These are phyloP conservation scores for Parastagonospora avenae DNA, from an alignment of 2,329 filamentous ascomycete species.

Conservation along the genomic window DNA sequence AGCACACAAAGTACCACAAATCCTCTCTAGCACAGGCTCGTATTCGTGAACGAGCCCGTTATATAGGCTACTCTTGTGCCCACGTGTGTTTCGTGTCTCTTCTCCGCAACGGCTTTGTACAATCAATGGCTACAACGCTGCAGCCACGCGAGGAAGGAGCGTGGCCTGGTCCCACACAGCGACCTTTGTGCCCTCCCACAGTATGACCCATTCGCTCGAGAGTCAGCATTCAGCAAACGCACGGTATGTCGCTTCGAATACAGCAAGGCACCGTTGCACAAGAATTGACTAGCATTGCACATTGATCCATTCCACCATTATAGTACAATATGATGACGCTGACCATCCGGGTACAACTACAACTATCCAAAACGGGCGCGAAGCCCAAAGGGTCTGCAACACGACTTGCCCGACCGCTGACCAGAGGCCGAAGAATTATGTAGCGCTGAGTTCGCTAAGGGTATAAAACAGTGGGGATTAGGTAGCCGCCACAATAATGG, in stretches of 20 bases:
- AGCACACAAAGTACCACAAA: background rate
- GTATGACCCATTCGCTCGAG: background rate
- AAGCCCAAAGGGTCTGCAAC: constrained; percentile 4
- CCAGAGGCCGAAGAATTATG: constrained; percentile 6
- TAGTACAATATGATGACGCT: constrained; percentile 23
- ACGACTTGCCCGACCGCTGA: constrained; percentile 1
- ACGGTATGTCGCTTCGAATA: constrained; percentile 2
- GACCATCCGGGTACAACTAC: constrained; percentile 7
- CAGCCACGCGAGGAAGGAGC: constrained; percentile 14
- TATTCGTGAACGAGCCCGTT: too few relatives aligned
- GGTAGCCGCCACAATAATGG: constrained; percentile 12
- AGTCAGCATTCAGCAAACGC: background rate
- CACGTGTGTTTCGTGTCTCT: background rate
- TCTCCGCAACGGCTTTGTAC: background rate
- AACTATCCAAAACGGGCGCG: constrained; percentile 18
- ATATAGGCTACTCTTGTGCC: too few relatives aligned
- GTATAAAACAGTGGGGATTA: constrained; percentile 21
- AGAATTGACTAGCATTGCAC: constrained; percentile 10
- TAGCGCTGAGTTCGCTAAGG: constrained; percentile 16
- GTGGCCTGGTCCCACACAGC: constrained; percentile 5
- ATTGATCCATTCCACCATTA: constrained; percentile 36
- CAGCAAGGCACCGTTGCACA: constrained; percentile 8
- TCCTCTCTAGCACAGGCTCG: background rate
- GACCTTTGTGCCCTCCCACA: constrained; percentile 1
- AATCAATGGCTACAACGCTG: background rate